Conservation (phyloP, 2,329 filamentous ascomycete genomes). For the Basipetospora chlamydospora region DNA sequence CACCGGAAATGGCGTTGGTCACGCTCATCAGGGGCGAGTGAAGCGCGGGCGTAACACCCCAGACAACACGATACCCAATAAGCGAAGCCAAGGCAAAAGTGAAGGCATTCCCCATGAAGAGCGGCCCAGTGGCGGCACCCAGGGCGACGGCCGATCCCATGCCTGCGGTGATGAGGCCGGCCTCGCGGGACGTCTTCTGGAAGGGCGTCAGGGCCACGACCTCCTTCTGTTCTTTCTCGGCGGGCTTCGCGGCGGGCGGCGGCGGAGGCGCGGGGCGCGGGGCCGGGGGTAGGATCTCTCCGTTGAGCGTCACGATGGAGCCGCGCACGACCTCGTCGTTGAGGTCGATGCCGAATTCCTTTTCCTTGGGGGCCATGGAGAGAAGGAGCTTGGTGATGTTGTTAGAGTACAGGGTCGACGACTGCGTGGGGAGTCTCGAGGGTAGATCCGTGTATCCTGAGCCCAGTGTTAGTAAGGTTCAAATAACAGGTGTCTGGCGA, state of each 20-base stretch:
- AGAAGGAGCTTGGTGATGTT: conserved; percentile 83
- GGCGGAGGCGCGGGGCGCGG: conserved; percentile 50
- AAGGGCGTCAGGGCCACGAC: conserved; percentile 62
- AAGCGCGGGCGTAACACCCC: conserved; percentile 70
- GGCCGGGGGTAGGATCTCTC: conserved; percentile 60
- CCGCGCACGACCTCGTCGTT: conserved; percentile 76
- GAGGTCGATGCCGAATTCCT: conserved; percentile 66
- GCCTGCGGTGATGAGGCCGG: conserved; percentile 57
- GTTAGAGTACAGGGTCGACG: conserved; percentile 82
- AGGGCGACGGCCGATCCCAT: conserved; percentile 64
- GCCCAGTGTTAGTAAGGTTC: too few species aligned
- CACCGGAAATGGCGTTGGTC: conserved; percentile 77
- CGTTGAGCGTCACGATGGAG: conserved; percentile 67
- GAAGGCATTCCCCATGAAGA: conserved; percentile 82
- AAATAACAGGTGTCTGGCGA: too few species aligned
- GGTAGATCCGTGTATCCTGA: conserved; percentile 73
- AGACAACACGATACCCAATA: conserved; percentile 78
- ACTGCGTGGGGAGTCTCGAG: conserved; percentile 74
- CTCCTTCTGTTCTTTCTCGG: conserved; percentile 35
- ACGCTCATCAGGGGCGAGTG: conserved; percentile 88
- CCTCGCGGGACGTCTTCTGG: conserved; percentile 65
- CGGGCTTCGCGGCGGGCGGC: conserved; percentile 25
- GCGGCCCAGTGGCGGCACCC: conserved; percentile 64
- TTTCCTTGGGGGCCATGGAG: conserved; percentile 65
- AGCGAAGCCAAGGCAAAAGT: conserved; percentile 72